Conservation (phyloP, 768 basidiomycete species). For the Suillus spraguei region DNA sequence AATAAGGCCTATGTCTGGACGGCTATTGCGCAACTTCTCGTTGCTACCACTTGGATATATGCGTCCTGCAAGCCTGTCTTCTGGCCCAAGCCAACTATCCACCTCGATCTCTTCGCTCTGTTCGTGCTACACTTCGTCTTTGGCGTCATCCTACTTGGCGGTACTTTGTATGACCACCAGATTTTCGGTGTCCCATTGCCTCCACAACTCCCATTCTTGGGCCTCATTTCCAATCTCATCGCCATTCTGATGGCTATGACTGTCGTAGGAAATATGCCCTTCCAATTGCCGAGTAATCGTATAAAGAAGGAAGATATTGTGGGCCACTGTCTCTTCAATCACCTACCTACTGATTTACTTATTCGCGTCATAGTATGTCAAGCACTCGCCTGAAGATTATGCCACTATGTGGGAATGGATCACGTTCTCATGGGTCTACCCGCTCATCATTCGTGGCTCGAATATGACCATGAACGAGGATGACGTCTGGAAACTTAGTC, state of each 20-base stretch:
- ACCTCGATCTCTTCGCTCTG: conserved; percentile 63
- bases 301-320: conserved; percentile 65
- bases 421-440: conserved; percentile 72
- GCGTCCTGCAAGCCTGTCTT: conserved; percentile 56
- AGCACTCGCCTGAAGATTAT: conserved; percentile 67
- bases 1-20: conserved; percentile 36
- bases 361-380: conserved; percentile 24
- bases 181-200: conserved; percentile 48
- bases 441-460: conserved; percentile 56
- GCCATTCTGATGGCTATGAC: conserved; percentile 45
- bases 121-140: conserved; percentile 52
- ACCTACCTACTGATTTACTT: conserved; percentile 2
- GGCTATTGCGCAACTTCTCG: conserved; percentile 45
- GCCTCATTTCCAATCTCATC: conserved; percentile 44
- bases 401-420: conserved; percentile 72
- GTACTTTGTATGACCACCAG: conserved; percentile 51
- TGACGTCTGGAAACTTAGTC: conserved; percentile 74
- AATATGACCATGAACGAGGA: conserved; percentile 62
- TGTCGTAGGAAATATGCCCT: conserved; percentile 62
- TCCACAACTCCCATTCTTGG: conserved; percentile 24
- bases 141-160: conserved; percentile 53
- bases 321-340: conserved; percentile 27
- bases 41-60: conserved; percentile 68
- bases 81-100: conserved; percentile 56
- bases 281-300: conserved; percentile 59